Base-by-base conservation (phyloP, 805 yeast species). In the Metschnikowia peoriensis region DNA sequence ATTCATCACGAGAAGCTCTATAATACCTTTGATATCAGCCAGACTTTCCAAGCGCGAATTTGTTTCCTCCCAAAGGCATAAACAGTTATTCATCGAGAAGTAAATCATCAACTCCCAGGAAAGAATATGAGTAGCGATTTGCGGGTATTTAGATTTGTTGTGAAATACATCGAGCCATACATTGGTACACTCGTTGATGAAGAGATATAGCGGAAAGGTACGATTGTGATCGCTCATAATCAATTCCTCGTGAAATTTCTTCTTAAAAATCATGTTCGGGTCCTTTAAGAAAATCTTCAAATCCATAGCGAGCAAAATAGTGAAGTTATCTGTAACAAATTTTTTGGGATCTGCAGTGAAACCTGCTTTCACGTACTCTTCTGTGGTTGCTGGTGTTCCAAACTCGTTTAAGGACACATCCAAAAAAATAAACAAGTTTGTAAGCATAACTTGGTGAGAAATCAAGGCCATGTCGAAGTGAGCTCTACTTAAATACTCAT, bases 31-130 rank as follows among this genome's bases (percentile, higher is more conserved):
- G 41, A 81, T 74, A 62, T 88, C 88, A 12, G 71, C 79, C 0
- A 59, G 55, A 44, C 73, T 73, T 28, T 66, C 69, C 50, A 69
- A 61, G 50, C 63, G 67, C 1, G 89, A 86, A 38, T 74, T 73
- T 0, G 92, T 80, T 46, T 76, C 80, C 55, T 79, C 81, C 93
- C 94, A 88, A 41, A 86, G 70, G 40, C 77, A 75, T 58, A 86
- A 70, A 50, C 85, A 76, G 54, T 80, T 80, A 38, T 76, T 73
- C 79, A 86, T 79, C 16, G 85, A 75, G 35, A 75, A 71, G 61
- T 78, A 83, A 47, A 82, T 80, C 61, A 88, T 68, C 28, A 78
- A 59, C 50, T 80, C 85, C 76, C 86, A 81, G 47, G 75, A 69
- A 54, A 76, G 76, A 41, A 79, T 70, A 22, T 73, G 67, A 14